phyloP scores from a whole-genome alignment of 345 rosid genomes.

The Pistacia atlantica region DNA sequence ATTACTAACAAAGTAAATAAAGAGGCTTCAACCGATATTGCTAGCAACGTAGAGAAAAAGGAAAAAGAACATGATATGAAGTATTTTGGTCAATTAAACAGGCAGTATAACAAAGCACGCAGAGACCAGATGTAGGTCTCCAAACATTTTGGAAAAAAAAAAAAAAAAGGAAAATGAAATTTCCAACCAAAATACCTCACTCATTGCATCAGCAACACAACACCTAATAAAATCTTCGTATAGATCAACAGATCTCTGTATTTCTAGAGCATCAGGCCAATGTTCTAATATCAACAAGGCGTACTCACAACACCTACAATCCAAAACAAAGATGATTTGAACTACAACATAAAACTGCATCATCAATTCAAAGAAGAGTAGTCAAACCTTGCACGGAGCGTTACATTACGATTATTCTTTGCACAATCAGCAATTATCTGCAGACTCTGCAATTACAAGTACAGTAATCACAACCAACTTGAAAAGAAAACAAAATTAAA shows the following conservation, averaged over 20 bases:
- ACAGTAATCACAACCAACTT: conserved; percentile 99
- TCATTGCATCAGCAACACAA: conserved; percentile 98
- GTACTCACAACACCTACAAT: conserved; percentile 92
- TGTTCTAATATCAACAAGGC: conserved; percentile 85
- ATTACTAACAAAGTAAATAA: too few species aligned
- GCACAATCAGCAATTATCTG: conserved; percentile 96
- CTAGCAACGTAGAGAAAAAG: background rate
- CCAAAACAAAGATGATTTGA: conserved; percentile 6
- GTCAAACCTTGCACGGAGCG: conserved; percentile 85
- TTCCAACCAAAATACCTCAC: conserved; percentile 65
- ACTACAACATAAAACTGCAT: conserved; percentile 20
- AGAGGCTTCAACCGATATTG: background rate
- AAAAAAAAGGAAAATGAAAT: background rate
- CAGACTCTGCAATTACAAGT: conserved; percentile 99
- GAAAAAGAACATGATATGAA: background rate
- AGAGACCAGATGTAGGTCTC: background rate
- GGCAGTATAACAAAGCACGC: background rate
- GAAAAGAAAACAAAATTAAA: conserved; percentile 53
- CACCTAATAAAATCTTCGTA: conserved; percentile 90
- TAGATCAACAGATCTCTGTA: conserved; percentile 84
- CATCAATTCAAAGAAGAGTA: conserved; percentile 5
- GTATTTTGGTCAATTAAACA: background rate
- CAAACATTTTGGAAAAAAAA: background rate
- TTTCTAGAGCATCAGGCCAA: conserved; percentile 99
- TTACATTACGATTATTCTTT: conserved; percentile 86